Base-by-base conservation (phyloP, 2,329 filamentous ascomycete genomes). In the Fusarium verrucosum region DNA sequence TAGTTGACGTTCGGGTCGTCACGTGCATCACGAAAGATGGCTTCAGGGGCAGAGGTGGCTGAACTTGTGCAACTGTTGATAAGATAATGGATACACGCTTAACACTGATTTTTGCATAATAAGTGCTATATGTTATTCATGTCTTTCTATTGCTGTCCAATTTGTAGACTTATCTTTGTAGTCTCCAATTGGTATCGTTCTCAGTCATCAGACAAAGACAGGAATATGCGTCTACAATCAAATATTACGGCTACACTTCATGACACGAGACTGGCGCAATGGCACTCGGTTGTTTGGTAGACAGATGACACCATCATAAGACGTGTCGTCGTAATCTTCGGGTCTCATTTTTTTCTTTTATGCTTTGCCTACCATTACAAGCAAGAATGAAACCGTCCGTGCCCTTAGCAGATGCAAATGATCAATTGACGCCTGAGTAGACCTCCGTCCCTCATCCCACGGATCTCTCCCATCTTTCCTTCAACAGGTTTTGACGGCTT, bases 401-500 rank as follows among this genome's bases (percentile, higher is more conserved):
- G 75, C 71, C 73, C 74, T 74, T 74, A 73, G 71, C 72, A 76
- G 75, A 78, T 78, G 76, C 72, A 78, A 78, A 78, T 76, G 73
- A 76, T 77, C 74, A 76, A 77, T 77, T 74, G 75, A 78, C 76
- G 76, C 76, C 76, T 75, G 70, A 74, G 70, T 74, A 75, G 75
- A 77, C 73, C 72, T 74, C 75, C 70, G 72, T 73, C 74, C 73
- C 67, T 71, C 62, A 70, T 67, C 68, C 65, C 67, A 65, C 64
- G 57, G 60, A 68, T 63, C 65, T 63, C 65, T 58, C 65, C 57
- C 60, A 68, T 63, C 58, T 69, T 62, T 61, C 65, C 62, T 68
- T 65, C 54, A 50, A 52, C 55, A 61, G 59, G 63, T 67, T 67
- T 67, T 66, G 54, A 20, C 46, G 59, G 64, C 65, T 68, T 55